Base-by-base conservation (phyloP, 306 rosid genomes). In the Quercus agrifolia region DNA sequence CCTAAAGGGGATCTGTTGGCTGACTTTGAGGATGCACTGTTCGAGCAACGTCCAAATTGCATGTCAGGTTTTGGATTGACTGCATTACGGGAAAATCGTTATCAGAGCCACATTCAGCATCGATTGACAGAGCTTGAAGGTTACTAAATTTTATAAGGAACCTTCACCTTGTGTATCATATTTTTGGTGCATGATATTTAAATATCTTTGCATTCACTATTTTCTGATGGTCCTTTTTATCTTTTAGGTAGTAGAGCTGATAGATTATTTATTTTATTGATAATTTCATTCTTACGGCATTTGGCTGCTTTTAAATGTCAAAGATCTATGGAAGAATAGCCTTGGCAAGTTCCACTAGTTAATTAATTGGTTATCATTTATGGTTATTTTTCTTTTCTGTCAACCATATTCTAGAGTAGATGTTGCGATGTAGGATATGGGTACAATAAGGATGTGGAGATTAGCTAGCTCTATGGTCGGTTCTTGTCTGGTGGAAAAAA, bases 81-180 rank as follows among this genome's bases (percentile, higher is more conserved):
- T 77, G 78, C 78, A 73, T 83, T 88, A 11, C 80, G 78, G 80
- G 89, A 89, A 76, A 90, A 59, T 9, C 98, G 97, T 38, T 81
- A 83, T 73, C 84, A 79, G 78, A 88, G 87, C 81, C 91, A 38
- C 81, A 83, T 96, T 80, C 89, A 72, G 79, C 94, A 80, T 77
- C 90, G 99, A 58, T 73, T 96, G 77, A 81, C 84, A 63, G 94
- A 91, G 78, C 96, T 96, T 72, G 92, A 93, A 91, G 98, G 99
- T 96, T 21, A 71, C 56, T 54, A 23, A 25, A 61, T 68, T 80
- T 82, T 63, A 38, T 71, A 68, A 28, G 20, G 72, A 82, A 72
- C 63, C 18, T 14, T 51, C 70, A 56, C 67, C 57, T 27, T 57
- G 13, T 71, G 23, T 76, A 18, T 78, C 74, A 18, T 54, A 19